Evolutionary conservation across 768 basidiomycete species (phyloP), one percentile per base, ranked within the genome.

Genomic region (Porphyrellus cyaneotinctus): DNA sequence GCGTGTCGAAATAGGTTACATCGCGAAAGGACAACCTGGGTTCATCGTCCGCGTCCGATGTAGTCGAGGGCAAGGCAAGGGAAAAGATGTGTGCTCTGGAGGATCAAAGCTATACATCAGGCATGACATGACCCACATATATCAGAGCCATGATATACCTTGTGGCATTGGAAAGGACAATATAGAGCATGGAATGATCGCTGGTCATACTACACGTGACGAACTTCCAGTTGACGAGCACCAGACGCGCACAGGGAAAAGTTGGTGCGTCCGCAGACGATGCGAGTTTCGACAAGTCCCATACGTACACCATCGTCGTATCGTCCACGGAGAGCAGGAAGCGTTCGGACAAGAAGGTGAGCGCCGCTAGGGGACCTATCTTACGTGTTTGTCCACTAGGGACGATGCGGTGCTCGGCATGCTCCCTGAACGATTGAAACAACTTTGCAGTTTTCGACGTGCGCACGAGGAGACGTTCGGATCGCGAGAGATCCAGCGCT

Each of bases 101-200:
- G 5, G 42, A 35, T 24, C 18, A n/a, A 26, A 2, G 23, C 14
- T 23, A 11, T 6, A 15, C 1, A 23, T 52, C 28, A 24, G 33
- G 9, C 31, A 15, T 36, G 9, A 15, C 7, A 18, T 37, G 15
- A 31, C 31, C 35, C n/a, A 38, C 20, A 6, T 24, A 20, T 3
- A 28, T 28, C 26, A 5, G 11, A 14, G 3, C 2, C 12, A 22
- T 17, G 30, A 52, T 58, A 22, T 36, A 65, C 64, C 49, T 47
- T 28, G 43, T 18, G 2, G 22, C 28, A 30, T 41, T 44, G 13
- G 22, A 51, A 17, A 63, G 35, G 18, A 52, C 46, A 8, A 65
- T 15, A 28, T 48, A 59, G 20, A 64, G 46, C 6, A 45, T 38
- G 28, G 63, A 62, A 8, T 37, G 22, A 23, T 57, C 52, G 28